Conservation (phyloP, 169 alveolate genomes). For the Plasmodium sp. region DNA sequence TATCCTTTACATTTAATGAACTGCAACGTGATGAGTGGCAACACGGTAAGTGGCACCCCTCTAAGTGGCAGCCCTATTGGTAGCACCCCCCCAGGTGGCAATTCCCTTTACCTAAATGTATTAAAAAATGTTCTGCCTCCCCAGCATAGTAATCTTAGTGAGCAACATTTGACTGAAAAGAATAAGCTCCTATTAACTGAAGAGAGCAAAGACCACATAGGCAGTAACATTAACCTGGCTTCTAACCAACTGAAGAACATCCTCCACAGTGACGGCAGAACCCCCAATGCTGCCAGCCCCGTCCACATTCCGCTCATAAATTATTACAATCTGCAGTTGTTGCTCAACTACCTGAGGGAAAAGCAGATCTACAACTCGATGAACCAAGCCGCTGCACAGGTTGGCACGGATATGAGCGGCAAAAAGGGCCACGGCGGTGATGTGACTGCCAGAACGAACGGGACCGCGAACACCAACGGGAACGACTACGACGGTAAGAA, state of each 20-base stretch:
- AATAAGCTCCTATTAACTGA: background rate
- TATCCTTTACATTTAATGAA: background rate
- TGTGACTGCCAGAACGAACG: background rate
- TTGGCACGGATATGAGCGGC: background rate
- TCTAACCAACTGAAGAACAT: conserved; percentile 3
- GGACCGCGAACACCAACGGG: background rate
- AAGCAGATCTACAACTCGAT: conserved; percentile 23
- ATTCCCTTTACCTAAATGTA: background rate
- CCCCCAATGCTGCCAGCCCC: background rate
- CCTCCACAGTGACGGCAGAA: conserved; percentile 4
- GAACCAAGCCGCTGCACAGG: background rate
- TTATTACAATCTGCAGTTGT: conserved; percentile 46
- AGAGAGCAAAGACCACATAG: background rate
- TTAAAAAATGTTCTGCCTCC: background rate
- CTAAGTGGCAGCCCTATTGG: too few relatives aligned
- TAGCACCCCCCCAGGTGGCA: background rate
- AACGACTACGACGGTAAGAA: background rate
- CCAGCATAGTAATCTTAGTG: background rate
- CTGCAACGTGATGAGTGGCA: background rate
- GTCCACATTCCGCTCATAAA: background rate
- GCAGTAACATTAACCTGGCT: background rate
- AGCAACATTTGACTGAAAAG: background rate
- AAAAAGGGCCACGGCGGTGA: background rate
- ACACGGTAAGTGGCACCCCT: background rate
- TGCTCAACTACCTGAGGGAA: conserved; percentile 17